A percentile compares a stretch with the other conserved stretches of the same genome.
Conservation (phyloP, 352 stramenopile species). For the Phytophthora sp. region DNA sequence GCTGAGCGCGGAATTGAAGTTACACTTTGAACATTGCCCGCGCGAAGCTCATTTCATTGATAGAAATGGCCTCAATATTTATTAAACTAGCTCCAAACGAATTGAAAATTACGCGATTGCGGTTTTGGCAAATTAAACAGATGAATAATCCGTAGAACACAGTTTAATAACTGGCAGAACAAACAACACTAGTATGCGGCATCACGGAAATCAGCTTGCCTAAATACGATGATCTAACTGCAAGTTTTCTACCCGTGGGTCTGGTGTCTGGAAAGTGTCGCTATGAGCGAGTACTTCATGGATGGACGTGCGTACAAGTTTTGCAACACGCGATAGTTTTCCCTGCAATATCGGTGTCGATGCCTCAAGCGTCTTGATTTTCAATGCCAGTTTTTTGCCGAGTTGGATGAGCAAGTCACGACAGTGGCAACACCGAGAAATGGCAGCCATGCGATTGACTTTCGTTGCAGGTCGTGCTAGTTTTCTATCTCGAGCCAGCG, state of each 20-base stretch:
- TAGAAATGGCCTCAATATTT: too few relatives aligned
- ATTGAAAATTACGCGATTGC: too few relatives aligned
- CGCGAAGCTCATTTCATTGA: too few relatives aligned
- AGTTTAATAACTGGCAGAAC: too few relatives aligned
- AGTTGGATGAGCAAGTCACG: constrained; percentile 52
- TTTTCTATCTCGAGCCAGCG: constrained; percentile 16
- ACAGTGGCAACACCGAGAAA: constrained; percentile 42
- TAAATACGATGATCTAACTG: constrained; percentile 42
- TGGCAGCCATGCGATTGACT: constrained; percentile 35
- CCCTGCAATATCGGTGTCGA: constrained; percentile 10
- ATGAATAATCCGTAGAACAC: too few relatives aligned
- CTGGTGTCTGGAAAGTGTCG: constrained; percentile 41
- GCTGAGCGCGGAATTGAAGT: too few relatives aligned
- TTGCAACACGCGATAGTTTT: constrained; percentile 13
- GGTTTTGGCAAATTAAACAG: too few relatives aligned
- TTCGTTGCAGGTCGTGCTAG: constrained; percentile 15
- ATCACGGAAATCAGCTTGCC: constrained; percentile 57
- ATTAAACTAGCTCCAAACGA: too few relatives aligned
- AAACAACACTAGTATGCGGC: too few relatives aligned
- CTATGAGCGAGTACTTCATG: constrained; percentile 26
- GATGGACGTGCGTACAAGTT: constrained; percentile 33
- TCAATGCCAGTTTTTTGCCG: constrained; percentile 44
- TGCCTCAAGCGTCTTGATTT: constrained; percentile 16
- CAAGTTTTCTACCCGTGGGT: constrained; percentile 51
- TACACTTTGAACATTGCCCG: too few relatives aligned